Percentiles rank a stretch among this genome's conserved stretches.
Evolutionary conservation across 2,329 filamentous ascomycete species (phyloP).

Genomic region (Neonectria faginata): DNA sequence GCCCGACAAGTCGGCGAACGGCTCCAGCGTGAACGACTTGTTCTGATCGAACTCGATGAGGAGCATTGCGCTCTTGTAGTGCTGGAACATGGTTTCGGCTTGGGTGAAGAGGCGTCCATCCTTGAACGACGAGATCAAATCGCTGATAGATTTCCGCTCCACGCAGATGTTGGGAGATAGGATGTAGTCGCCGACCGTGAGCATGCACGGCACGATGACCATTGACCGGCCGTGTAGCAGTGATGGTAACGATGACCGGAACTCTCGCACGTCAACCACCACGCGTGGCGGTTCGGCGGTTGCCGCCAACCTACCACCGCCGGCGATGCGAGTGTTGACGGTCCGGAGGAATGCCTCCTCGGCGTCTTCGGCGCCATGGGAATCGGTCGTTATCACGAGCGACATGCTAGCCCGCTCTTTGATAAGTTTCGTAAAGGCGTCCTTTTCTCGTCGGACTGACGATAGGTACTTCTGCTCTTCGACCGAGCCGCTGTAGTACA

Average conservation of each 20-base stretch:
- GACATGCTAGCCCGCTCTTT: conserved; percentile 95
- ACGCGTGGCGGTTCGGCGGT: conserved; percentile 90
- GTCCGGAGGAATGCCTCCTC: conserved; percentile 94
- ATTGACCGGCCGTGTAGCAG: conserved; percentile 90
- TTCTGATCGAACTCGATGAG: conserved; percentile 98
- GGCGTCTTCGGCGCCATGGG: conserved; percentile 77
- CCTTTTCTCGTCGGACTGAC: conserved; percentile 92
- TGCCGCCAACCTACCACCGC: conserved; percentile 84
- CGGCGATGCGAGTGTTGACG: conserved; percentile 95
- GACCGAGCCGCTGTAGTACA: conserved; percentile 95
- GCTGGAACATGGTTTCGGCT: conserved; percentile 91
- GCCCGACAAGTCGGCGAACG: conserved; percentile 75
- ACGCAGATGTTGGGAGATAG: conserved; percentile 91
- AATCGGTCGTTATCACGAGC: conserved; percentile 81
- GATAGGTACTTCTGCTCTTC: conserved; percentile 96
- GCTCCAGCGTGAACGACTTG: conserved; percentile 95
- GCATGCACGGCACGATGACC: conserved; percentile 90
- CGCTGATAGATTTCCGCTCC: conserved; percentile 92
- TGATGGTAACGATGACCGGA: conserved; percentile 91
- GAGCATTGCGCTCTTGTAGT: conserved; percentile 91
- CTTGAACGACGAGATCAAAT: conserved; percentile 90
- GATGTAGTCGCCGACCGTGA: conserved; percentile 97
- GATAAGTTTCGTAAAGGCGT: conserved; percentile 94
- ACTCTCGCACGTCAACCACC: conserved; percentile 95
- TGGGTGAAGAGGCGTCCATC: conserved; percentile 94